A percentile compares a stretch with the other conserved stretches of the same genome.
These are phyloP conservation scores for Backusella tarrabulga DNA, from an alignment of 192 early-diverging fungal genomes.

Conservation along the genomic window DNA sequence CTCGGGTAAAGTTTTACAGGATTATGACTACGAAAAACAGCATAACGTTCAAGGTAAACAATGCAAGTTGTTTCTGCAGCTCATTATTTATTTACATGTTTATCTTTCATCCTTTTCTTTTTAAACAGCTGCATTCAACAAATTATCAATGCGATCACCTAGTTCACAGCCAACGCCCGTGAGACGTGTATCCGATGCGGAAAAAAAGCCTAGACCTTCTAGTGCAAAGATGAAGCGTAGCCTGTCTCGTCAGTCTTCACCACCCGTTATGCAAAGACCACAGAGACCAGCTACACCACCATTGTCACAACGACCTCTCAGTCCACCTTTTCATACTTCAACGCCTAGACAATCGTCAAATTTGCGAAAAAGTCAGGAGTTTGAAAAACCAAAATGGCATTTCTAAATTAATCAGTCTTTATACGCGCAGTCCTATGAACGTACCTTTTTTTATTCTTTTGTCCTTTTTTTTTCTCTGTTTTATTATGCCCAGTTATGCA, in stretches of 20 bases:
- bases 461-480: not conserved
- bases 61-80: not conserved
- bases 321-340: not conserved
- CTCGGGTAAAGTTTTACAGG: slow-evolving; percentile 12
- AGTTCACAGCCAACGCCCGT: not conserved
- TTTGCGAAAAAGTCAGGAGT: slow-evolving; percentile 9
- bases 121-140: not conserved
- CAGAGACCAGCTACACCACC: not conserved
- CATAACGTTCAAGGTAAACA: not conserved
- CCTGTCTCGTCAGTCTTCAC: slow-evolving; percentile 6
- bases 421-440: not conserved
- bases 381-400: slow-evolving; percentile 19
- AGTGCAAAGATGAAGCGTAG: slow-evolving; percentile 10
- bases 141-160: not conserved
- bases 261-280: not conserved
- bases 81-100: not conserved
- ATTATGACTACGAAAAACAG: slow-evolving; percentile 12
- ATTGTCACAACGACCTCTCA: not conserved
- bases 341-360: slow-evolving; percentile 8
- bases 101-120: not conserved
- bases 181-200: not conserved
- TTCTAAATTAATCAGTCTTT: slow-evolving; percentile 3
- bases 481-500: not conserved
- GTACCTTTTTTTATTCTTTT: not conserved
- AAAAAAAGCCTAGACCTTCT: not conserved